phyloP scores from a whole-genome alignment of 179 eudicot genomes.

The Carnegiea gigantea region DNA sequence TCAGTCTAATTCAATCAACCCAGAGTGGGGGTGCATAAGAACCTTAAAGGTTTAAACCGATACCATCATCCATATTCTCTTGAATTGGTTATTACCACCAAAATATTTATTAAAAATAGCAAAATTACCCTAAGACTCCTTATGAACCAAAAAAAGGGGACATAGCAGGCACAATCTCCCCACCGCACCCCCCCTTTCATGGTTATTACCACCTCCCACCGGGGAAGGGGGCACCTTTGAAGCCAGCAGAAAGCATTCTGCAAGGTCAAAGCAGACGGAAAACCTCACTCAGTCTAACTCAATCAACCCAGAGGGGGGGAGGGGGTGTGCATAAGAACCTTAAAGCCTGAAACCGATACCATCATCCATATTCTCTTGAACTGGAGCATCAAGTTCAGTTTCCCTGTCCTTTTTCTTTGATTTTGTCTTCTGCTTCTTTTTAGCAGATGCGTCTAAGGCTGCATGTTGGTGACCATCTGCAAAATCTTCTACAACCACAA shows the following conservation, averaged over 20 bases:
- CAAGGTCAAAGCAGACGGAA: neutral
- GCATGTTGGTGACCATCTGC: neutral
- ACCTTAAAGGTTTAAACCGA: neutral
- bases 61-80: constrained; percentile 1
- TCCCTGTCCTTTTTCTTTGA: constrained; percentile 5
- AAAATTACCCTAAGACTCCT: neutral
- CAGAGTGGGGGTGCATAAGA: neutral
- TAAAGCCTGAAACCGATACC: neutral
- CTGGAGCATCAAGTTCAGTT: neutral
- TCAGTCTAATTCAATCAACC: neutral
- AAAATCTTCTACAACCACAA: neutral
- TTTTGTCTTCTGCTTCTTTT: neutral
- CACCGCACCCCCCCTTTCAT: neutral
- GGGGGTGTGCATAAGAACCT: neutral
- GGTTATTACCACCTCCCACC: neutral
- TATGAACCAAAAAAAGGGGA: neutral
- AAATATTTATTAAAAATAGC: neutral
- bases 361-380: neutral
- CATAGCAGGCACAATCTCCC: neutral
- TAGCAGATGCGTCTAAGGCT: neutral
- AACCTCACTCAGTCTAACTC: neutral
- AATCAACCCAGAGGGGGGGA: neutral
- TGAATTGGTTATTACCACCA: too few species aligned
- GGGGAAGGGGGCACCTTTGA: neutral
- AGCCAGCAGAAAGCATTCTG: neutral